Conservation (phyloP, 257 asterid genomes). For the Pogostemon cablin region DNA sequence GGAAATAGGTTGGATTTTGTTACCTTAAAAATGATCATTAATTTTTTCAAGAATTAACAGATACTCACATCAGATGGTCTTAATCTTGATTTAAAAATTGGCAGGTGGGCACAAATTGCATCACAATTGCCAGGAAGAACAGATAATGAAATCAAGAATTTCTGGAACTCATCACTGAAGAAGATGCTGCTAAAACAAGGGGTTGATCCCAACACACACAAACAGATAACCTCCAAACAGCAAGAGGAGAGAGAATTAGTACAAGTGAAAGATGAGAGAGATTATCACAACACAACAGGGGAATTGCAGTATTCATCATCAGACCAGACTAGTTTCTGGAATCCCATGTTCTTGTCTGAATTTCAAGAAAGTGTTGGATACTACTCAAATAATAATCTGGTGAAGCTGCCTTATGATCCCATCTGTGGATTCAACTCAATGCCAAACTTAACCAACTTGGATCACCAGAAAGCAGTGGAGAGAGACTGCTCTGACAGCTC, state of each 20-base stretch:
- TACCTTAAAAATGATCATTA: neutral
- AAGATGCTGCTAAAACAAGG: constrained; percentile 76
- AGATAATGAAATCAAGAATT: constrained; percentile 85
- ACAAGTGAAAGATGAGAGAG: constrained; percentile 35
- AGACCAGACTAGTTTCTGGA: constrained; percentile 1
- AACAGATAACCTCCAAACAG: constrained; percentile 33
- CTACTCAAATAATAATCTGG: constrained; percentile 18
- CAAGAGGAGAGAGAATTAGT: neutral
- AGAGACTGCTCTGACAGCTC: constrained; percentile 46
- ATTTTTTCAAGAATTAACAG: neutral
- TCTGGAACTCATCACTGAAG: constrained; percentile 79
- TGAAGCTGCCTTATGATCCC: constrained; percentile 34
- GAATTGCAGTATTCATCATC: constrained; percentile 29
- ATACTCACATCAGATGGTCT: neutral
- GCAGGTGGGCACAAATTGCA: constrained; percentile 94
- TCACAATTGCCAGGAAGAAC: constrained; percentile 87
- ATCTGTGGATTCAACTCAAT: constrained; percentile 38
- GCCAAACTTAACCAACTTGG: constrained; percentile 47
- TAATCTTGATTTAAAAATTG: constrained; percentile 26
- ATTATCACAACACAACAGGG: constrained; percentile 19
- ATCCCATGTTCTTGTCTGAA: constrained; percentile 53
- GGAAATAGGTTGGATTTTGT: constrained; percentile 62
- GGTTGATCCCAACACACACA: constrained; percentile 78
- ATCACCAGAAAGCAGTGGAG: constrained; percentile 40
- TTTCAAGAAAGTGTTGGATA: constrained; percentile 48